A percentile compares a stretch with the other conserved stretches of the same genome.
Evolutionary conservation across 352 stramenopile genomes (phyloP).

Genomic region (Phytophthora sojae): DNA sequence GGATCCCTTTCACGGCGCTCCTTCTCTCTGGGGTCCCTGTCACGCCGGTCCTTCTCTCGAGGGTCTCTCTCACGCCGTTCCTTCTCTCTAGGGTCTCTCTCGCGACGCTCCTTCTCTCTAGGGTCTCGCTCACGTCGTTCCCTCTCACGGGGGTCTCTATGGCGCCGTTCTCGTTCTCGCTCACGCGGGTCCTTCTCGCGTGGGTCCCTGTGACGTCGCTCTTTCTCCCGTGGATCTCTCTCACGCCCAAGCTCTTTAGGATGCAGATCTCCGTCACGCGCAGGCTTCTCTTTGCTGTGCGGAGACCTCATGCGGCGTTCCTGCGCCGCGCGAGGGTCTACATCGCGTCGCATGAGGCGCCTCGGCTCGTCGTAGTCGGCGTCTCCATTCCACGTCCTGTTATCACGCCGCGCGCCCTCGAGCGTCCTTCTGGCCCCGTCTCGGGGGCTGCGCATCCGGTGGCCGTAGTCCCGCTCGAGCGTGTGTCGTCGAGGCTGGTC

Average conservation of each 20-base stretch:
- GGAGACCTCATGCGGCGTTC: conserved; percentile 30
- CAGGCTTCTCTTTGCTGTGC: conserved; percentile 13
- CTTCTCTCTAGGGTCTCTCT: conserved; percentile 12
- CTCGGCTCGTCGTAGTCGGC: conserved; percentile 19
- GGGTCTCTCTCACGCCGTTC: conserved; percentile 12
- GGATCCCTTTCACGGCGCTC: conserved; percentile 17
- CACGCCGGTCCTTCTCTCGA: conserved; percentile 4
- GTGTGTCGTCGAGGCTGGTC: conserved; percentile 33
- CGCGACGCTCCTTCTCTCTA: conserved; percentile 13
- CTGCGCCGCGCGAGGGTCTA: conserved; percentile 17
- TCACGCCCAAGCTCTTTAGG: conserved; percentile 14
- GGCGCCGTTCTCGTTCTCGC: conserved; percentile 1
- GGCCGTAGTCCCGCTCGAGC: conserved; percentile 23
- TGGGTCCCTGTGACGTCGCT: conserved; percentile 2
- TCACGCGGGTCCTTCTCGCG: conserved; percentile 7
- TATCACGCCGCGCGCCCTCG: conserved; percentile 24
- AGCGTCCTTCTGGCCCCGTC: conserved; percentile 11
- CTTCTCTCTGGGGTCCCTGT: conserved; percentile 7
- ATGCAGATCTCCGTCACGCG: conserved; percentile 18
- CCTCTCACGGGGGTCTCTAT: background rate
- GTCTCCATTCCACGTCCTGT: conserved; percentile 39
- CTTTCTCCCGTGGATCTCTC: conserved; percentile 4
- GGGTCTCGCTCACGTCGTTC: conserved; percentile 10
- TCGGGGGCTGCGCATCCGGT: conserved; percentile 11
- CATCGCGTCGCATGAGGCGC: conserved; percentile 9